Conservation (phyloP, 2,329 filamentous ascomycete species). For the Penicillium sp. region DNA sequence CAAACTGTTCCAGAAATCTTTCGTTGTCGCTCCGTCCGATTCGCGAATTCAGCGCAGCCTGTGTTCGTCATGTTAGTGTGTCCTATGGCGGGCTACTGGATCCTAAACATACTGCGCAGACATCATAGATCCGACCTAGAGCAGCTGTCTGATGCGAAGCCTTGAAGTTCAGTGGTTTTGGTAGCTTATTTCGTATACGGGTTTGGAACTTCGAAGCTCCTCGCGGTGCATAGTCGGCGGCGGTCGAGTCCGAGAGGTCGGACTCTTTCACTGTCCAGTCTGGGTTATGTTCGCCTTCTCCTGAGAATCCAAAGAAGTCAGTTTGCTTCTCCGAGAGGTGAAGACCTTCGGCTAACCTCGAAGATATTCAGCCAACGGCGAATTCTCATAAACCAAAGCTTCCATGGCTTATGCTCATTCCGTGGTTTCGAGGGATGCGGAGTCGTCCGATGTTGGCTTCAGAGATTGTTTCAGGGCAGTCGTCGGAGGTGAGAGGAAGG, state of each 20-base stretch:
- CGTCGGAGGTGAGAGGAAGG: not conserved
- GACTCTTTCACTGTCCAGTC: constrained; percentile 43
- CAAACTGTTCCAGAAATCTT: constrained; percentile 88
- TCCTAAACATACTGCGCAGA: constrained; percentile 51
- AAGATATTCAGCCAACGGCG: constrained; percentile 86
- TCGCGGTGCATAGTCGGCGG: constrained; percentile 55
- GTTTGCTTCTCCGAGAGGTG: not conserved
- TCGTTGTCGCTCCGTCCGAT: constrained; percentile 79
- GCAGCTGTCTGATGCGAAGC: constrained; percentile 35
- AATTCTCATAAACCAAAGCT: constrained; percentile 82
- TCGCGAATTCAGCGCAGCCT: constrained; percentile 42
- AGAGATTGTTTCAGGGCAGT: not conserved
- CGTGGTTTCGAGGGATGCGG: constrained; percentile 23
- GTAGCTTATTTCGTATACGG: constrained; percentile 55
- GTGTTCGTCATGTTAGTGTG: not conserved
- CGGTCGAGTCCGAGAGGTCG: constrained; percentile 34
- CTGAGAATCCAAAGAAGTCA: constrained; percentile 36
- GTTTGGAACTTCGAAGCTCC: constrained; percentile 55
- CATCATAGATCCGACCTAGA: constrained; percentile 49
- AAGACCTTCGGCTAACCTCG: constrained; percentile 66
- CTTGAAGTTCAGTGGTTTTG: constrained; percentile 51
- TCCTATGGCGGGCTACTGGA: not conserved
- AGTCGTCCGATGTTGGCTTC: not conserved
- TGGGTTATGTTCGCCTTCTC: constrained; percentile 51
- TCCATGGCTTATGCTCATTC: constrained; percentile 68